These are phyloP conservation scores for Trypanosoma mega DNA, from an alignment of 208 protist species.

Conservation along the genomic window DNA sequence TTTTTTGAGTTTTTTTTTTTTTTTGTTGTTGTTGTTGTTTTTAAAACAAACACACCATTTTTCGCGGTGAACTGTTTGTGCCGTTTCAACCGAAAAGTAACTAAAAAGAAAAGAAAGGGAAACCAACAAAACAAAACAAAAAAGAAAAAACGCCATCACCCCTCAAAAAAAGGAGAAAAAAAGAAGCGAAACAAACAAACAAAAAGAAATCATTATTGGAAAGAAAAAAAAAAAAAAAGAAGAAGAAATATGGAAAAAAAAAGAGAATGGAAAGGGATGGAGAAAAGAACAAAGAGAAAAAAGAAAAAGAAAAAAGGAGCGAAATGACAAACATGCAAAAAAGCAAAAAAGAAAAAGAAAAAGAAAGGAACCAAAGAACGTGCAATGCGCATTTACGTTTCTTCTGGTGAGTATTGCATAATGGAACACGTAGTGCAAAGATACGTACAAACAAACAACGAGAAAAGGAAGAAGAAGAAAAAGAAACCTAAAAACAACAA, in stretches of 20 bases:
- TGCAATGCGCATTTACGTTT: no score
- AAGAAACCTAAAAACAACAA: no score
- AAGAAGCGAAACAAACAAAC: background rate
- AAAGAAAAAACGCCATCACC: background rate
- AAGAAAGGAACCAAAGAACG: conserved; percentile 6
- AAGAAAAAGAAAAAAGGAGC: conserved; percentile 7
- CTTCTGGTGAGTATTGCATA: no score
- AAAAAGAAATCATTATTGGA: background rate
- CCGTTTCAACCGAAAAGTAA: background rate
- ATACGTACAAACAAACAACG: no score
- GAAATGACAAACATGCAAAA: conserved; percentile 11
- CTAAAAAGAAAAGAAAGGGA: background rate
- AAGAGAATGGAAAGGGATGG: background rate
- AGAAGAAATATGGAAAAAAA: conserved; percentile 1
- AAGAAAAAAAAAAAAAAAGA: conserved; percentile 1
- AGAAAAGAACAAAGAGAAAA: background rate
- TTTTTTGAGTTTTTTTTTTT: no score
- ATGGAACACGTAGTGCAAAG: no score
- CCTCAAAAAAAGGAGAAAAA: background rate
- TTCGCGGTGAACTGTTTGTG: background rate
- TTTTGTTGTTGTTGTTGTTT: conserved; percentile 5
- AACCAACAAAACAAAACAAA: background rate
- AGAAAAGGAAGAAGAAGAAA: conserved; percentile 24
- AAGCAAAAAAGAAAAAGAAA: conserved; percentile 15
- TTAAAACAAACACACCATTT: background rate